Evolutionary conservation across 1,284 basidiomycete species (phyloP).

Genomic region (Austroboletus niveus): DNA sequence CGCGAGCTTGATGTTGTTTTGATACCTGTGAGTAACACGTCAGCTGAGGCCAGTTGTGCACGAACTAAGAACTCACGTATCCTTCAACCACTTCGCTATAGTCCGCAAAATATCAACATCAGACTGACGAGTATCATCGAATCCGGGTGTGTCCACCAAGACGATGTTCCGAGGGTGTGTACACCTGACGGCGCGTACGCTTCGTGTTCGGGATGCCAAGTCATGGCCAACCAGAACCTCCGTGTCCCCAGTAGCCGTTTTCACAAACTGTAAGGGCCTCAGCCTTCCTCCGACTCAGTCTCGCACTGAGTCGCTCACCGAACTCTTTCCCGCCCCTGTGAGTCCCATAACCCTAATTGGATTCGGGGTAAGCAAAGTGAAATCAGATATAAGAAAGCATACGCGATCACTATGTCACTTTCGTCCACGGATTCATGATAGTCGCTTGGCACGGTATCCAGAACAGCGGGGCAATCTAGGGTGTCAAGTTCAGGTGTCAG

Average conservation of each 20-base stretch:
- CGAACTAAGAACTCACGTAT: no score
- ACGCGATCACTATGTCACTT: conserved; percentile 18
- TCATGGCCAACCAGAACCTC: background rate
- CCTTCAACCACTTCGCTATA: conserved; percentile 9
- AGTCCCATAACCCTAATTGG: conserved; percentile 38
- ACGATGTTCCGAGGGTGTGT: conserved; percentile 13
- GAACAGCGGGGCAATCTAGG: no score
- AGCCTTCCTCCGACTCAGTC: background rate
- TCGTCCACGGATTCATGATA: background rate
- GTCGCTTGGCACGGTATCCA: background rate
- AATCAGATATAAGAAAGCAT: background rate
- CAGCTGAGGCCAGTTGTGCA: background rate
- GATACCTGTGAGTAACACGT: conserved; percentile 8
- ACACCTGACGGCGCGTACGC: conserved; percentile 14
- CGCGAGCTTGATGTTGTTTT: conserved; percentile 16
- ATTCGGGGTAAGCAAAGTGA: background rate
- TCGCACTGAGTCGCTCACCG: conserved; percentile 22
- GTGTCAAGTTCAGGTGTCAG: no score
- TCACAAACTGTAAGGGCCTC: conserved; percentile 19
- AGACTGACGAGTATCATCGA: conserved; percentile 18
- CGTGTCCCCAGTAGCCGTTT: conserved; percentile 8
- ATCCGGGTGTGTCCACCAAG: conserved; percentile 28
- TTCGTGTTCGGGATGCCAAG: conserved; percentile 8
- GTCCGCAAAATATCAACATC: conserved; percentile 17
- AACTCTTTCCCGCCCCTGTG: conserved; percentile 41